Evolutionary conservation across 2,329 filamentous ascomycete species (phyloP).

Genomic region (Graphilbum ipis-grandicollis): DNA sequence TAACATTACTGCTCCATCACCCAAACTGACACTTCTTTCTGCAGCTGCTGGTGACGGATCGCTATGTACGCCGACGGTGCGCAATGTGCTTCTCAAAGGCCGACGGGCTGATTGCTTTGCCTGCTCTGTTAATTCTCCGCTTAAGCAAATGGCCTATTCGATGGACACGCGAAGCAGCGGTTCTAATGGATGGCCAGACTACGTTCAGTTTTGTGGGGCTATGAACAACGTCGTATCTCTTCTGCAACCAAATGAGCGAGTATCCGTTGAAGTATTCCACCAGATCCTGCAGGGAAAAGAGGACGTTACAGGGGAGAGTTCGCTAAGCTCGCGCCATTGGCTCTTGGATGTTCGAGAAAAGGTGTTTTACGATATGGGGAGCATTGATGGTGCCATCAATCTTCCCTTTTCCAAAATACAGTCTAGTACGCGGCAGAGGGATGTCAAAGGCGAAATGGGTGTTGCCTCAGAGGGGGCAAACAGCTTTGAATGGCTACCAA

Average conservation of each 20-base stretch:
- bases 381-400: conserved; percentile 59
- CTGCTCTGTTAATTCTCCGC: conserved; percentile 46
- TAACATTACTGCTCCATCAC: conserved; percentile 6
- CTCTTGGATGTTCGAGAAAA: conserved; percentile 73
- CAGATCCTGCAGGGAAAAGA: conserved; percentile 12
- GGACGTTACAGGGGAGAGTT: no score
- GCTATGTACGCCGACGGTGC: conserved; percentile 30
- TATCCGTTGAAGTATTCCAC: conserved; percentile 46
- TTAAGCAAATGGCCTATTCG: conserved; percentile 17
- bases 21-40: conserved; percentile 30
- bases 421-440: conserved; percentile 1
- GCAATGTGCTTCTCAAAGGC: conserved; percentile 56
- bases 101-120: conserved; percentile 56
- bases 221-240: conserved; percentile 12
- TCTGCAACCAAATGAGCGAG: conserved; percentile 45
- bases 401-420: conserved; percentile 41
- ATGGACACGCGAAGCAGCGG: conserved; percentile 26
- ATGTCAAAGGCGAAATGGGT: neutral
- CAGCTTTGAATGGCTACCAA: conserved; percentile 18
- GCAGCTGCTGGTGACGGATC: conserved; percentile 18
- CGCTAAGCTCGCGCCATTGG: conserved; percentile 22
- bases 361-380: conserved; percentile 70
- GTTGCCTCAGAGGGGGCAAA: conserved; percentile 9
- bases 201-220: conserved; percentile 66
- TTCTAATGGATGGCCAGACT: conserved; percentile 53